These are phyloP conservation scores for Pugionium cornutum DNA, from an alignment of 345 rosid species.

Conservation along the genomic window DNA sequence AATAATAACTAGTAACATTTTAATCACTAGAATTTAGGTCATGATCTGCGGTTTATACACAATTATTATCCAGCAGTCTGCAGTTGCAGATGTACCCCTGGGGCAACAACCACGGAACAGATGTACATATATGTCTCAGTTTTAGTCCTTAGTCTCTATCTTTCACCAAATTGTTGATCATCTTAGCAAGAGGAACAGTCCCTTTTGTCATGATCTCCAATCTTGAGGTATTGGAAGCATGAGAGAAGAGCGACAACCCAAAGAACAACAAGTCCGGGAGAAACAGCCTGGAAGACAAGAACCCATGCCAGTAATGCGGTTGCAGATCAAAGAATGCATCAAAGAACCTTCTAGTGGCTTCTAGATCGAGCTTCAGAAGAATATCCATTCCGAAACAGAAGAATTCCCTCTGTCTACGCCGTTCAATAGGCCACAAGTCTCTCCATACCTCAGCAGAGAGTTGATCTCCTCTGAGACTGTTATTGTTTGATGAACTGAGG, in stretches of 20 bases:
- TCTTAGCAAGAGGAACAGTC: conserved; percentile 78
- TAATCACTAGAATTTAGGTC: conserved; percentile 16
- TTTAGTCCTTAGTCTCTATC: conserved; percentile 63
- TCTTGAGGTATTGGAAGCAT: conserved; percentile 89
- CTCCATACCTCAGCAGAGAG: conserved; percentile 84
- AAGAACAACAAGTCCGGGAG: conserved; percentile 78
- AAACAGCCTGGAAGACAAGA: conserved; percentile 89
- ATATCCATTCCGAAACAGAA: conserved; percentile 99
- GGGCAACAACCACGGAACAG: conserved; percentile 21
- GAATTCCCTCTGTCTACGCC: conserved; percentile 95
- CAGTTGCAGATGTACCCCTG: background rate
- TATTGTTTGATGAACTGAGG: conserved; percentile 57
- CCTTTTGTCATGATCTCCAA: conserved; percentile 96
- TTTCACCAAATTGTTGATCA: conserved; percentile 75
- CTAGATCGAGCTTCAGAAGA: conserved; percentile 80
- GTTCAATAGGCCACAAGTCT: conserved; percentile 92
- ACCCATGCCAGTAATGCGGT: conserved; percentile 94
- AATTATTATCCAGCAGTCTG: conserved; percentile 7
- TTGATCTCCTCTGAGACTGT: conserved; percentile 50
- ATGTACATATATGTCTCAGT: conserved; percentile 25
- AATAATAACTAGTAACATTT: conserved; percentile 12
- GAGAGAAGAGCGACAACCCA: conserved; percentile 77
- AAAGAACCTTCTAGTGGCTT: conserved; percentile 85
- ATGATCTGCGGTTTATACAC: conserved; percentile 31
- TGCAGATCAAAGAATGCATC: conserved; percentile 82